Evolutionary conservation across 176 grass and related monocot genomes (phyloP).

Genomic region (Thinopyrum elongatum): DNA sequence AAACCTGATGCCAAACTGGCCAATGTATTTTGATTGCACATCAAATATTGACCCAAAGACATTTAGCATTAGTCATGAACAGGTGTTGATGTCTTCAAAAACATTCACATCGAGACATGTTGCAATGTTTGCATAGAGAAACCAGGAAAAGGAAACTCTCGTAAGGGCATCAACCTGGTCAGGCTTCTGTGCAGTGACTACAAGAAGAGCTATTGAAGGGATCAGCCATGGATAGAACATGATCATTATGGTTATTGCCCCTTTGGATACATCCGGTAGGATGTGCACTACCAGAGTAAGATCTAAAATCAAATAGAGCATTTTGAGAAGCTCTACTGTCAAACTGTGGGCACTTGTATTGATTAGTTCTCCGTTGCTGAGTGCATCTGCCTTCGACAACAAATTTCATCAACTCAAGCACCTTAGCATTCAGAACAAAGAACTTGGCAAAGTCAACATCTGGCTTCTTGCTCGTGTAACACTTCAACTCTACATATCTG

Average conservation of each 20-base stretch:
- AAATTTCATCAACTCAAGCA: conserved; percentile 6
- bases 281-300: not conserved
- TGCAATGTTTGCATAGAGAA: not conserved
- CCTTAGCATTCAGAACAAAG: conserved; percentile 23
- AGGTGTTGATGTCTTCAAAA: not conserved
- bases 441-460: conserved; percentile 22
- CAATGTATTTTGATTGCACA: not conserved
- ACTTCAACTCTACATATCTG: not conserved
- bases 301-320: not conserved
- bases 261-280: not conserved
- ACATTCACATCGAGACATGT: not conserved
- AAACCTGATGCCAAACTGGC: not conserved
- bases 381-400: not conserved
- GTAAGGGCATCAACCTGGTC: not conserved
- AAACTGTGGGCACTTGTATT: not conserved
- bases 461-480: not conserved
- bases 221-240: not conserved
- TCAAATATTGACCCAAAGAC: not conserved
- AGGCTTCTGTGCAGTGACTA: not conserved
- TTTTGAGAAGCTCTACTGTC: not conserved
- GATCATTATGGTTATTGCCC: too few species aligned
- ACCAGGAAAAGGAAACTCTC: too few species aligned
- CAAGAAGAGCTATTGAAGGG: not conserved
- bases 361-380: not conserved
- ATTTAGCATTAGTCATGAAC: not conserved